Conservation (phyloP, 192 early-diverging fungal genomes). For the Jimgerdemannia flammicorona region DNA sequence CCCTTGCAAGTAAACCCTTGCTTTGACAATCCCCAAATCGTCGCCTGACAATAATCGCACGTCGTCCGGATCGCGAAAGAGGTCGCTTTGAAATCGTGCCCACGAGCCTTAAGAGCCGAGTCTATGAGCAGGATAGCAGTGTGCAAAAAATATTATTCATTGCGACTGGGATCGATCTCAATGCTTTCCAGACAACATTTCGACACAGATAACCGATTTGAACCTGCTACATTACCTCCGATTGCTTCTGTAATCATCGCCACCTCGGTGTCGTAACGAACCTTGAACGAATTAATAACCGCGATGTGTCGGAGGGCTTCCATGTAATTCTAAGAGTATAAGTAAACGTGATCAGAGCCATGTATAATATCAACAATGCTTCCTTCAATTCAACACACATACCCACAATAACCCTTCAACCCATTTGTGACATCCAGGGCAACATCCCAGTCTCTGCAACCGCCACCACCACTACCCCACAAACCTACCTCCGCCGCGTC, state of each 20-base stretch:
- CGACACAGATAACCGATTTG: background rate
- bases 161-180: too few relatives aligned
- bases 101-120: conserved; percentile 38
- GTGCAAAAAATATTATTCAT: conserved; percentile 5
- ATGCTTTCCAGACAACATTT: too few relatives aligned
- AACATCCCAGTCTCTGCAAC: too few relatives aligned
- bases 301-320: conserved; percentile 48
- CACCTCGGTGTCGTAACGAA: conserved; percentile 53
- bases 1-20: conserved; percentile 65
- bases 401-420: too few relatives aligned
- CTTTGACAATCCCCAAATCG: conserved; percentile 77
- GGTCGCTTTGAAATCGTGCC: conserved; percentile 63
- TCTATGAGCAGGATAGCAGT: conserved; percentile 28
- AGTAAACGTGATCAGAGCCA: too few relatives aligned
- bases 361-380: too few relatives aligned
- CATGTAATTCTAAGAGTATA: conserved; percentile 40
- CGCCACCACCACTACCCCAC: background rate
- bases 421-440: too few relatives aligned
- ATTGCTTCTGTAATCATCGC: conserved; percentile 56
- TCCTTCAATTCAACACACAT: too few relatives aligned
- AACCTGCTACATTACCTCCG: conserved; percentile 45
- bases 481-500: background rate
- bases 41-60: conserved; percentile 70
- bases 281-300: conserved; percentile 39
- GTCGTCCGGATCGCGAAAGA: conserved; percentile 74